Evolutionary conservation across 2,329 filamentous ascomycete species (phyloP).

Genomic region (Neofusicoccum umdonicola): DNA sequence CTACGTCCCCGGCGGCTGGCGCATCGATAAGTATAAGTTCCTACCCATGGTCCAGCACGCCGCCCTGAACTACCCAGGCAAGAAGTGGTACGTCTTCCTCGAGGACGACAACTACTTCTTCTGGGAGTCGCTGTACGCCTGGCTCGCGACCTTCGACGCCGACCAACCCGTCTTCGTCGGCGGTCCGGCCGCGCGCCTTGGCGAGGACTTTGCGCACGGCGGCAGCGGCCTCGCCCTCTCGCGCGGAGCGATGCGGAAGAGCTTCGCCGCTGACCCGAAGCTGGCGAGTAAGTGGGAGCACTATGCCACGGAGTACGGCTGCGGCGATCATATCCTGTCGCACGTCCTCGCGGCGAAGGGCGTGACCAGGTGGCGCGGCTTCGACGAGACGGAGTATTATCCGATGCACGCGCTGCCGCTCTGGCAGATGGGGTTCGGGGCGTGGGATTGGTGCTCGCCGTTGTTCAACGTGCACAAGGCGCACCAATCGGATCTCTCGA

Average conservation of each 20-base stretch:
- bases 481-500: constrained; percentile 28
- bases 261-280: constrained; percentile 33
- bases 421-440: constrained; percentile 33
- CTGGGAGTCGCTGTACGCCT: constrained; percentile 41
- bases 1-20: constrained; percentile 45
- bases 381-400: constrained; percentile 42
- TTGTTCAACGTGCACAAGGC: constrained; percentile 41
- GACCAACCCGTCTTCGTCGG: constrained; percentile 40
- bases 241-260: constrained; percentile 47
- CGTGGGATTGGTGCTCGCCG: constrained; percentile 44
- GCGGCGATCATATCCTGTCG: constrained; percentile 39
- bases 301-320: constrained; percentile 31
- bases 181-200: constrained; percentile 35
- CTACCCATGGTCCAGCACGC: constrained; percentile 55
- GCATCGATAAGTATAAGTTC: constrained; percentile 59
- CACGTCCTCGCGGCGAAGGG: constrained; percentile 38
- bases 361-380: constrained; percentile 21
- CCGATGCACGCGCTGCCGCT: constrained; percentile 24
- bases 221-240: constrained; percentile 46
- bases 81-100: constrained; percentile 37
- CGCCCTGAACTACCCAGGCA: constrained; percentile 32
- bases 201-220: constrained; percentile 39
- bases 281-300: constrained; percentile 36
- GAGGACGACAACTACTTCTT: constrained; percentile 39
- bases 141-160: constrained; percentile 37